These are phyloP conservation scores for Lactarius hengduanensis DNA, from an alignment of 768 basidiomycete species.

Conservation along the genomic window DNA sequence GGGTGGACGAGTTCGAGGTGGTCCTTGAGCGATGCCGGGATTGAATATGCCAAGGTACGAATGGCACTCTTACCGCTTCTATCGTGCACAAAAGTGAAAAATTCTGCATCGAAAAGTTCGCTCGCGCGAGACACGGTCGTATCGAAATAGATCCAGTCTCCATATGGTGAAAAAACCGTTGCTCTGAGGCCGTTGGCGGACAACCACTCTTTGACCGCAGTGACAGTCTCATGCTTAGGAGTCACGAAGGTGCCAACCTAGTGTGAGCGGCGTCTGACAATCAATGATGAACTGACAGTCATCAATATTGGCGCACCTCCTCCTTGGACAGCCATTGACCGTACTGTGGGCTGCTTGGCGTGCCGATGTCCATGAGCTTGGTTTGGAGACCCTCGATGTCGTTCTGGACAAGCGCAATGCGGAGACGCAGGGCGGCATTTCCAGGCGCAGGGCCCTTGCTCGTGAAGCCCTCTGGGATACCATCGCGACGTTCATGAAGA, in stretches of 20 bases:
- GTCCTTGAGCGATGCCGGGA: constrained; percentile 26
- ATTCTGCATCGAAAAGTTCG: constrained; percentile 26
- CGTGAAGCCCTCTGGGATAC: constrained; percentile 8
- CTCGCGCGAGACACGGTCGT: constrained; percentile 28
- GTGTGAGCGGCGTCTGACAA: too few species aligned
- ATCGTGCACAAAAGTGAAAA: constrained; percentile 25
- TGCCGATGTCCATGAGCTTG: constrained; percentile 1
- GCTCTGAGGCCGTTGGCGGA: constrained; percentile 22
- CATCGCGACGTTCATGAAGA: constrained; percentile 1
- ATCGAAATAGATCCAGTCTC: constrained; percentile 29
- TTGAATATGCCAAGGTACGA: constrained; percentile 30
- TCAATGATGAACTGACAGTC: not conserved
- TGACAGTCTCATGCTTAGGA: not conserved
- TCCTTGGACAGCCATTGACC: constrained; percentile 12
- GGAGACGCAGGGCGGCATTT: constrained; percentile 7
- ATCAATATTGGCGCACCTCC: not conserved
- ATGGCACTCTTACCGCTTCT: constrained; percentile 23
- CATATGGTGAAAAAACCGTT: constrained; percentile 21
- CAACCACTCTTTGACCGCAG: constrained; percentile 26
- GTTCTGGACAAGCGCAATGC: constrained; percentile 8
- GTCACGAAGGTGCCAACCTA: too few species aligned
- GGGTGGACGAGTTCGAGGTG: constrained; percentile 29
- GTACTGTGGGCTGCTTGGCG: constrained; percentile 4
- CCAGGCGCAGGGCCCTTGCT: constrained; percentile 8
- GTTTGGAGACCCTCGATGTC: constrained; percentile 7